Evolutionary conservation across 768 basidiomycete genomes (phyloP).

Genomic region (Tremella fuciformis): DNA sequence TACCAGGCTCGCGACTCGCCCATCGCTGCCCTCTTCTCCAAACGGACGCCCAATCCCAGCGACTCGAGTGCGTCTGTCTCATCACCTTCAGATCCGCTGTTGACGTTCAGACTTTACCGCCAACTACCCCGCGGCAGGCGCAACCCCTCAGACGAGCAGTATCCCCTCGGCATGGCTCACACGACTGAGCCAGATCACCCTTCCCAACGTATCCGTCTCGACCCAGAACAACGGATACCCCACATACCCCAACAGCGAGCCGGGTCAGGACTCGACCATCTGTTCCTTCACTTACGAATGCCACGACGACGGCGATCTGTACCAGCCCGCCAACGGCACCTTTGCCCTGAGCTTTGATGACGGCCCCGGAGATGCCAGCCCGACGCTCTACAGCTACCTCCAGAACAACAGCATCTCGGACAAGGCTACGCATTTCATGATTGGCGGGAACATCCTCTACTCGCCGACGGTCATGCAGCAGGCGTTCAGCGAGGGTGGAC

Average conservation of each 20-base stretch:
- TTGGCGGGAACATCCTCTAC: conserved; percentile 70
- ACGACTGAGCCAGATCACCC: conserved; percentile 67
- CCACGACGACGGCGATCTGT: conserved; percentile 61
- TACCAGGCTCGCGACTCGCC: conserved; percentile 6
- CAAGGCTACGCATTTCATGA: conserved; percentile 81
- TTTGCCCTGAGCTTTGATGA: conserved; percentile 55
- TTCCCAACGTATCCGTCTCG: conserved; percentile 66
- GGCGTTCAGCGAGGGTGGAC: conserved; percentile 55
- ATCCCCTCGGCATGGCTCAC: conserved; percentile 70
- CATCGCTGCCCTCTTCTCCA: conserved; percentile 3
- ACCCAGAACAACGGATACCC: conserved; percentile 50
- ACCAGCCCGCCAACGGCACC: conserved; percentile 71
- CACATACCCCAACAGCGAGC: conserved; percentile 44
- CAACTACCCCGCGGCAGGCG: conserved; percentile 58
- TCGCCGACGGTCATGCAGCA: conserved; percentile 60
- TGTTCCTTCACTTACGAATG: conserved; percentile 79
- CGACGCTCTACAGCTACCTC: conserved; percentile 65
- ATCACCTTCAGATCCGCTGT: neutral
- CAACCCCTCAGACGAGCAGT: conserved; percentile 56
- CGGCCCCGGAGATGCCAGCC: conserved; percentile 47
- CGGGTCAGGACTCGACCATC: conserved; percentile 56
- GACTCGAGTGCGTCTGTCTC: neutral
- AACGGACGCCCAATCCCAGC: neutral
- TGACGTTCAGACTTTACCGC: conserved; percentile 33
- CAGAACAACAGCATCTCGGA: conserved; percentile 57